phyloP scores from a whole-genome alignment of 2,329 filamentous ascomycete genomes.

The Beauveria australis region DNA sequence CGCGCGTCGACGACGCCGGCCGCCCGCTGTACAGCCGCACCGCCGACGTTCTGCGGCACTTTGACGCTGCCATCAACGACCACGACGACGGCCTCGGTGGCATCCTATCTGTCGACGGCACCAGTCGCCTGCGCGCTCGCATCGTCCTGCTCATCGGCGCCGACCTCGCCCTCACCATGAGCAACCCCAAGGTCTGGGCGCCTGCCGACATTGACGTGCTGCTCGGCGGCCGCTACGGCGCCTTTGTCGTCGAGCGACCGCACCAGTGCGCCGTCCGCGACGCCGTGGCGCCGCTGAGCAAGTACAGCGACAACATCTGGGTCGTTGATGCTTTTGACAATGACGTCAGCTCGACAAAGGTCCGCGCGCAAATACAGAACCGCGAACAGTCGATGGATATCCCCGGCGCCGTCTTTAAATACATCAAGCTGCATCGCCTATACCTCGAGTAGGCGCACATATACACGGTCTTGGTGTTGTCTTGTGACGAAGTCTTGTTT shows the following conservation, averaged over 20 bases:
- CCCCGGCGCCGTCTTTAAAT: constrained; percentile 65
- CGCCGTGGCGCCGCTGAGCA: constrained; percentile 70
- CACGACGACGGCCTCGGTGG: constrained; percentile 55
- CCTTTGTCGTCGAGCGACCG: constrained; percentile 79
- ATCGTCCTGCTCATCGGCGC: constrained; percentile 78
- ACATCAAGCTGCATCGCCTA: constrained; percentile 59
- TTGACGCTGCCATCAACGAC: constrained; percentile 78
- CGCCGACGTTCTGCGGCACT: constrained; percentile 82
- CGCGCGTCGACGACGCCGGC: constrained; percentile 35
- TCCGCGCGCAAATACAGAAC: constrained; percentile 64
- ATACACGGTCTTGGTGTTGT: not conserved
- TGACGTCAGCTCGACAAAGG: constrained; percentile 75
- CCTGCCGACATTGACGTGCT: constrained; percentile 81
- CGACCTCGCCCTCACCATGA: constrained; percentile 69
- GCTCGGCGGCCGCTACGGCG: constrained; percentile 69
- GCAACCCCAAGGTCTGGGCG: constrained; percentile 69
- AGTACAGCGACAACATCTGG: constrained; percentile 78
- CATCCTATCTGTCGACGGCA: constrained; percentile 61
- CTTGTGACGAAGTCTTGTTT: not conserved
- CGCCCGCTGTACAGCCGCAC: constrained; percentile 71
- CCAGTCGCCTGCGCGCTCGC: constrained; percentile 58
- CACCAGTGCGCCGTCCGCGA: constrained; percentile 78
- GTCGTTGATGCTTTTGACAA: constrained; percentile 56
- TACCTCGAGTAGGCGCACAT: constrained; percentile 32
- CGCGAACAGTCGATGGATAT: constrained; percentile 73